These are phyloP conservation scores for Penicillium palitans DNA, from an alignment of 2,329 filamentous ascomycete genomes.

Conservation along the genomic window DNA sequence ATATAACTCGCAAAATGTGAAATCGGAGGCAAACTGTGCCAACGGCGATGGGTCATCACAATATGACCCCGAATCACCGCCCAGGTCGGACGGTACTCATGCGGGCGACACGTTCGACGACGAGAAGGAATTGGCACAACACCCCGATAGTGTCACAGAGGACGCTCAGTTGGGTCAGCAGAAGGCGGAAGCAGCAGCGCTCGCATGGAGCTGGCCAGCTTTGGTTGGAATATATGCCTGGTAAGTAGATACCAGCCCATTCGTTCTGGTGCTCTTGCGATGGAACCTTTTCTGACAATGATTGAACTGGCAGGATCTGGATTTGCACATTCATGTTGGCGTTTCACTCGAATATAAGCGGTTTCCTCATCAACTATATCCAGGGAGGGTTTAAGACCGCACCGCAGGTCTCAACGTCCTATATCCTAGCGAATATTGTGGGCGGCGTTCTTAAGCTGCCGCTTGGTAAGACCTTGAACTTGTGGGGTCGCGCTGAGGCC, in stretches of 20 bases:
- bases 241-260: slow-evolving; percentile 19
- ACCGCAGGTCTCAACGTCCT: slow-evolving; percentile 53
- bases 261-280: no score
- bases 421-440: slow-evolving; percentile 57
- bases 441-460: slow-evolving; percentile 62
- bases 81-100: background rate
- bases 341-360: slow-evolving; percentile 45
- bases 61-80: background rate
- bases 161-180: slow-evolving; percentile 22
- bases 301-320: slow-evolving; percentile 41
- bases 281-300: slow-evolving; percentile 2
- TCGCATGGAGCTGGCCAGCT: slow-evolving; percentile 43
- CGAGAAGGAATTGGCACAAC: slow-evolving; percentile 17
- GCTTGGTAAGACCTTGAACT: slow-evolving; percentile 62
- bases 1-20: background rate
- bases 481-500: slow-evolving; percentile 64
- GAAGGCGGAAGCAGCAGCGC: slow-evolving; percentile 45
- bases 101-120: slow-evolving; percentile 18
- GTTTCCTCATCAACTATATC: slow-evolving; percentile 50
- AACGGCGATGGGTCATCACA: background rate
- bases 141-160: slow-evolving; percentile 19
- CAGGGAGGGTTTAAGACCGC: slow-evolving; percentile 54
- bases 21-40: background rate
- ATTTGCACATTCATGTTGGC: slow-evolving; percentile 49
- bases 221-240: slow-evolving; percentile 37